phyloP scores from a whole-genome alignment of 495 filamentous ascomycete genomes.

The Zalerion maritima region DNA sequence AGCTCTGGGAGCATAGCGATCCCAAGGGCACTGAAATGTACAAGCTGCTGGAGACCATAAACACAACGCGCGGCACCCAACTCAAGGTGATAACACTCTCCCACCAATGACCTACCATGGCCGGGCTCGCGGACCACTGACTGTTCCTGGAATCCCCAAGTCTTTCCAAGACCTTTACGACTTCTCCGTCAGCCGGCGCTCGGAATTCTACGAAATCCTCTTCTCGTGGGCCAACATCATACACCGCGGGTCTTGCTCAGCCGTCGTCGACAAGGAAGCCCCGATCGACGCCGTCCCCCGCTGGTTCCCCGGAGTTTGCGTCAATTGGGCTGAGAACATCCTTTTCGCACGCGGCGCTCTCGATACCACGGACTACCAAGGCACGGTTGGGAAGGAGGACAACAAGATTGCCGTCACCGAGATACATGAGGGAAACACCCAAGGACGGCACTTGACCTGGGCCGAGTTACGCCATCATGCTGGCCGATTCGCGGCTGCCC shows the following conservation, averaged over 20 bases:
- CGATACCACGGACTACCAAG: conserved; percentile 15
- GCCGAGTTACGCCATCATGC: conserved; percentile 41
- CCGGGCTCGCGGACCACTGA: neutral
- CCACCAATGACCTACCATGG: conserved; percentile 2
- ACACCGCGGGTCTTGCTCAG: conserved; percentile 39
- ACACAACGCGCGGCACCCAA: conserved; percentile 23
- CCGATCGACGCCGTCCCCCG: conserved; percentile 53
- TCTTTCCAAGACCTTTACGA: conserved; percentile 49
- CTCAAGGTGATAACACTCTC: conserved; percentile 24
- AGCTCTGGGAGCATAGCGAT: conserved; percentile 44
- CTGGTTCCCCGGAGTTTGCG: conserved; percentile 50
- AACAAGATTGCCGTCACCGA: conserved; percentile 52
- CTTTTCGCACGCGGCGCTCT: conserved; percentile 30
- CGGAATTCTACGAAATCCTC: conserved; percentile 50
- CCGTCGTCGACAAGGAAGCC: conserved; percentile 50
- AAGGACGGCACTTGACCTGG: conserved; percentile 46
- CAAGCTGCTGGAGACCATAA: conserved; percentile 33
- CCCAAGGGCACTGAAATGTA: conserved; percentile 38
- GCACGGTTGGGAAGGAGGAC: conserved; percentile 49
- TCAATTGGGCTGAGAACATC: conserved; percentile 54
- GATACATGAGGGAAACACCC: conserved; percentile 51
- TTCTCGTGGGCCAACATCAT: conserved; percentile 47
- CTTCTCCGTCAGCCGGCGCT: conserved; percentile 45
- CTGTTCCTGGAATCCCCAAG: conserved; percentile 15
- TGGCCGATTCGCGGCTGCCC: conserved; percentile 41